Percentiles rank a stretch among this genome's conserved stretches.
phyloP scores from a whole-genome alignment of 2,329 filamentous ascomycete genomes.

The Scedosporium apiospermum region DNA sequence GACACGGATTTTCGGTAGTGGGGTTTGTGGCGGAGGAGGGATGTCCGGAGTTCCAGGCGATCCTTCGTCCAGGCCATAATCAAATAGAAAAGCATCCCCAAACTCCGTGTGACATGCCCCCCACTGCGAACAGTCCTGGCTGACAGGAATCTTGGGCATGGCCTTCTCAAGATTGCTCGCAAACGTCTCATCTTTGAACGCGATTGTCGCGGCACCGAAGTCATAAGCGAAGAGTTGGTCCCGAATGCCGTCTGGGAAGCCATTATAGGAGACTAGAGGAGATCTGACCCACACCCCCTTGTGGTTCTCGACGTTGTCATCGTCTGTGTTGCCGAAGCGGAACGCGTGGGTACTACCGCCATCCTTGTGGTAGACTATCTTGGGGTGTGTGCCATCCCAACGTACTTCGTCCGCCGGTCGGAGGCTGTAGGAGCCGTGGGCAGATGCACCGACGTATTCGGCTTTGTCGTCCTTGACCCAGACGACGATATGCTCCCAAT shows the following conservation, averaged over 20 bases:
- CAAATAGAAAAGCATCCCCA: no score
- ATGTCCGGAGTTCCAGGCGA: no score
- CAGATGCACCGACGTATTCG: conserved; percentile 19
- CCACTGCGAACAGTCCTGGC: no score
- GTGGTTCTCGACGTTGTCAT: conserved; percentile 22
- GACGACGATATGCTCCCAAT: conserved; percentile 26
- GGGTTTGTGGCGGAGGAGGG: no score
- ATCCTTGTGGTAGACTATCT: conserved; percentile 30
- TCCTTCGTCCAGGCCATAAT: no score
- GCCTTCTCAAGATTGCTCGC: no score
- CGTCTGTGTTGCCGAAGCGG: conserved; percentile 18
- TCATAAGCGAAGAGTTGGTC: conserved; percentile 9
- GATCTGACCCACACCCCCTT: conserved; percentile 23
- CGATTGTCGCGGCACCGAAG: conserved; percentile 11
- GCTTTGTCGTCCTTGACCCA: conserved; percentile 19
- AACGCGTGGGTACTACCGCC: conserved; percentile 23
- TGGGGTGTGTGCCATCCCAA: conserved; percentile 21
- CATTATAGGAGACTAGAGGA: conserved; percentile 21
- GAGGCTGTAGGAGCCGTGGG: conserved; percentile 22
- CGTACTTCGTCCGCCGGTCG: conserved; percentile 15
- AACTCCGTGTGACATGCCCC: no score
- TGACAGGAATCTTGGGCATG: no score
- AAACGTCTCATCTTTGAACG: conserved; percentile 7
- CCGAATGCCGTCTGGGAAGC: conserved; percentile 16
- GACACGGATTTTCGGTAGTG: no score